phyloP scores from a whole-genome alignment of 176 grass and related monocot genomes.

The Ensete glaucum region DNA sequence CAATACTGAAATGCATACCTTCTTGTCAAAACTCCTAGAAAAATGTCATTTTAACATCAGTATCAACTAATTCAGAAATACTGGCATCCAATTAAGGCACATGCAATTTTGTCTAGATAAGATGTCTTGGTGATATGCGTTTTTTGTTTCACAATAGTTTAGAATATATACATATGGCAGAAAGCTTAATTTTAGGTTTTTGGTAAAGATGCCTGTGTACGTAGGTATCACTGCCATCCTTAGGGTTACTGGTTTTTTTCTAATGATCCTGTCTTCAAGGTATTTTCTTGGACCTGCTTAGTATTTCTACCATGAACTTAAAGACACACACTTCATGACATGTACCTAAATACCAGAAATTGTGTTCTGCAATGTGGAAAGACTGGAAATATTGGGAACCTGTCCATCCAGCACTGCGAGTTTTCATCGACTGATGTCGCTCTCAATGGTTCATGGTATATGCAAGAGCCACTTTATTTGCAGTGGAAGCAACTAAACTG shows the following conservation, averaged over 20 bases:
- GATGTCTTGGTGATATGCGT: too few species aligned
- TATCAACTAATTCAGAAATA: neutral
- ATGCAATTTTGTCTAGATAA: neutral
- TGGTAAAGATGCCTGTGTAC: too few species aligned
- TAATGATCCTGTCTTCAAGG: neutral
- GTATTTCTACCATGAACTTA: slow-evolving; percentile 13
- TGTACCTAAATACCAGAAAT: slow-evolving; percentile 36
- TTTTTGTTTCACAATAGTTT: too few species aligned
- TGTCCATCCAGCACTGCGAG: slow-evolving; percentile 37
- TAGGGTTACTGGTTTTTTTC: neutral
- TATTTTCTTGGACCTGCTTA: neutral
- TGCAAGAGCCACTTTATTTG: slow-evolving; percentile 47
- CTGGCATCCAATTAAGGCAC: neutral
- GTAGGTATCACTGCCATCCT: neutral
- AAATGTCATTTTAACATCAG: neutral
- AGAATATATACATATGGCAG: too few species aligned
- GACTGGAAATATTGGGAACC: slow-evolving; percentile 36
- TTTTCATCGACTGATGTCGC: slow-evolving; percentile 27
- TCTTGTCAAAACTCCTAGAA: neutral
- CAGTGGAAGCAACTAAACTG: slow-evolving; percentile 77
- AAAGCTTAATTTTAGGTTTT: too few species aligned
- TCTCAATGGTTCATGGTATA: slow-evolving; percentile 46
- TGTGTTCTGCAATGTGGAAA: slow-evolving; percentile 61
- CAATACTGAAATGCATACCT: neutral
- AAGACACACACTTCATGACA: neutral